Evolutionary conservation across 768 basidiomycete genomes (phyloP), one percentile per base, ranked within the genome.

Genomic region (Rossbeevera mucosa): DNA sequence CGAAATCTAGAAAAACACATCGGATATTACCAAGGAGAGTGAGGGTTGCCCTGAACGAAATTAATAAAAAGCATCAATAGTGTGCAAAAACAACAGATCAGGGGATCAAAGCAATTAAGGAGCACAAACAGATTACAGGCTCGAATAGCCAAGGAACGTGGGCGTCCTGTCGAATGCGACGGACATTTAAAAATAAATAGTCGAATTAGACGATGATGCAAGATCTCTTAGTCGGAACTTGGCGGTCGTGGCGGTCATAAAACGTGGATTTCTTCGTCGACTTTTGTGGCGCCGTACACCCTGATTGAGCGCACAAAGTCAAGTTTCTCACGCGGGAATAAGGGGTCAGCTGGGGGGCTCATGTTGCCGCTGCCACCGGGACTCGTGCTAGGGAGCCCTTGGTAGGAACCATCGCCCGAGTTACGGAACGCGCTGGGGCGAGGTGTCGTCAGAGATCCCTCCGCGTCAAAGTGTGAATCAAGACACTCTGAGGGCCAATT

Each of bases 401-500:
- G 64, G 20, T 26, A 21, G 14, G 56, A n/a, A 1, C 21, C 5
- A 7, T 70, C 67, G 1, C 18, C 14, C 12, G 64, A 65, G 47
- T 44, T 58, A 22, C 58, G 58, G 44, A 55, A 55, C 13, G 54
- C 49, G 13, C 54, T 52, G 2, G 60, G 62, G 40, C 61, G 62
- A 38, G 62, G 67, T 18, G 64, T 64, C 41, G 59, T 40, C 29
- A 49, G 60, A 40, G 57, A 57, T 29, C 24, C 31, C 7, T 70
- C 43, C 25, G 24, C 7, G 25, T 44, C 71, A 26, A 64, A 26
- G 44, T 64, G 63, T 49, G 59, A 59, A 54, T 74, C 73, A 46
- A 71, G 62, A 26, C 67, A 63, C 41, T 79, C 76, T 36, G 74
- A 69, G 5, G 85, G 83, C 85, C 85, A 88, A 59, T 86, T 80